These are phyloP conservation scores for Penicillium sp. DNA, from an alignment of 2,329 filamentous ascomycete genomes.

Conservation along the genomic window DNA sequence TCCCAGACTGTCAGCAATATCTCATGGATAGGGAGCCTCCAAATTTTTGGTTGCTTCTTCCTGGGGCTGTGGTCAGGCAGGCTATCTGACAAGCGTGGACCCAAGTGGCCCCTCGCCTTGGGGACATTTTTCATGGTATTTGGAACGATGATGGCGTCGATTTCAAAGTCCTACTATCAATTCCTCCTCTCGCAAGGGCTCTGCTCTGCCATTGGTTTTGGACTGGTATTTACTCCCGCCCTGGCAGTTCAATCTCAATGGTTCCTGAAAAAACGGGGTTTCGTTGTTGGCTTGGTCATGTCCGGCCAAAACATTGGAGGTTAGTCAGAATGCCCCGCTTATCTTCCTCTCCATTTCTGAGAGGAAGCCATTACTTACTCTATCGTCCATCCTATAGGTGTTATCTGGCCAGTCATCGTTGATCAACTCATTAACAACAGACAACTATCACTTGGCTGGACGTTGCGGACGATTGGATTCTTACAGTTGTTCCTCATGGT, in stretches of 20 bases:
- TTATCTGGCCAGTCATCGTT: constrained; percentile 5
- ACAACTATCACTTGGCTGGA: constrained; percentile 2
- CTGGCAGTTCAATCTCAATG: constrained; percentile 11
- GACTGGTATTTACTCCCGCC: constrained; percentile 11
- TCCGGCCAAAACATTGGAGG: constrained; percentile 13
- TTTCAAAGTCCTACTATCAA: constrained; percentile 6
- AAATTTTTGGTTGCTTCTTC: constrained; percentile 15
- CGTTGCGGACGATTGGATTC: constrained; percentile 7
- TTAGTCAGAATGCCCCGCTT: neutral
- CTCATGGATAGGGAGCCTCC: constrained; percentile 6
- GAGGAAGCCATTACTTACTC: neutral
- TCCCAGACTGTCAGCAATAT: neutral
- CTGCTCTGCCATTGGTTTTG: constrained; percentile 6
- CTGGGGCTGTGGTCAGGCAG: neutral
- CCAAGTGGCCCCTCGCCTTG: neutral
- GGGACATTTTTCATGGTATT: constrained; percentile 10
- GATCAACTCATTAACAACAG: neutral
- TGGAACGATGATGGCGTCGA: constrained; percentile 2
- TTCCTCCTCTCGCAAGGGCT: constrained; percentile 13
- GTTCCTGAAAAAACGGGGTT: constrained; percentile 8
- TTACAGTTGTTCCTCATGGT: constrained; percentile 6
- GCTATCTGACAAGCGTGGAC: neutral
- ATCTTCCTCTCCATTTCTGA: neutral
- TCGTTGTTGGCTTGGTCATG: constrained; percentile 14
- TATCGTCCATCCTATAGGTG: neutral